Evolutionary conservation across 306 rosid species (phyloP).

Genomic region (Arachis stenosperma): DNA sequence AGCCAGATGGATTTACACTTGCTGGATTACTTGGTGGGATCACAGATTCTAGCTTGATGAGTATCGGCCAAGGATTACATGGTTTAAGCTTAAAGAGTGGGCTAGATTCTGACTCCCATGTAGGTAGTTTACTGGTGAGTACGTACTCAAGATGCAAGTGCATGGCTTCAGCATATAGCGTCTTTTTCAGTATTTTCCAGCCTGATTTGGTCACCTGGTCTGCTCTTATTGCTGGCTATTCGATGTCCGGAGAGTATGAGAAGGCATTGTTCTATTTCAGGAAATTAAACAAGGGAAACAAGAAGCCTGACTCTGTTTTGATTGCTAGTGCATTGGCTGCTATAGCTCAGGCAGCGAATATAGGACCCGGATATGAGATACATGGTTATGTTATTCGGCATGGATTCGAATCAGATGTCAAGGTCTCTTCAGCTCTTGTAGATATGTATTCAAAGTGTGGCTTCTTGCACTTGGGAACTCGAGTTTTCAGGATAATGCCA

Average conservation of each 20-base stretch:
- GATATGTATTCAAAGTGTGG: constrained; percentile 90
- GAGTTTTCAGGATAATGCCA: constrained; percentile 60
- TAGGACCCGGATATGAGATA: constrained; percentile 63
- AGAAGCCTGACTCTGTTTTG: constrained; percentile 72
- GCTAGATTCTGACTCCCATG: constrained; percentile 65
- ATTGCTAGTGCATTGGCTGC: constrained; percentile 75
- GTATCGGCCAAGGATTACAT: constrained; percentile 69
- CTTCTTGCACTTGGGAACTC: constrained; percentile 59
- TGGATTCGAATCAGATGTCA: constrained; percentile 68
- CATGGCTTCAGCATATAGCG: constrained; percentile 62
- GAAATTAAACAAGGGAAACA: constrained; percentile 54
- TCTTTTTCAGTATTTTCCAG: constrained; percentile 58
- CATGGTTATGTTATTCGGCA: constrained; percentile 75
- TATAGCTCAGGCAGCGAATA: constrained; percentile 61
- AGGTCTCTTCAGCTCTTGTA: constrained; percentile 76
- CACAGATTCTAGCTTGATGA: constrained; percentile 53
- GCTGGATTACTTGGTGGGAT: constrained; percentile 72
- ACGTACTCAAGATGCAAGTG: constrained; percentile 82
- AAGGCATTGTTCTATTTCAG: constrained; percentile 61
- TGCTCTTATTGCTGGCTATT: constrained; percentile 77
- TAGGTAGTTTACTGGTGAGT: constrained; percentile 71
- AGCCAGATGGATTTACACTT: constrained; percentile 76
- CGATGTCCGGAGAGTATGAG: constrained; percentile 61
- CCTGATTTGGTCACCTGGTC: constrained; percentile 93
- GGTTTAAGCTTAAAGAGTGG: constrained; percentile 61